Conservation (phyloP, 768 basidiomycete species). For the Zangia roseola region DNA sequence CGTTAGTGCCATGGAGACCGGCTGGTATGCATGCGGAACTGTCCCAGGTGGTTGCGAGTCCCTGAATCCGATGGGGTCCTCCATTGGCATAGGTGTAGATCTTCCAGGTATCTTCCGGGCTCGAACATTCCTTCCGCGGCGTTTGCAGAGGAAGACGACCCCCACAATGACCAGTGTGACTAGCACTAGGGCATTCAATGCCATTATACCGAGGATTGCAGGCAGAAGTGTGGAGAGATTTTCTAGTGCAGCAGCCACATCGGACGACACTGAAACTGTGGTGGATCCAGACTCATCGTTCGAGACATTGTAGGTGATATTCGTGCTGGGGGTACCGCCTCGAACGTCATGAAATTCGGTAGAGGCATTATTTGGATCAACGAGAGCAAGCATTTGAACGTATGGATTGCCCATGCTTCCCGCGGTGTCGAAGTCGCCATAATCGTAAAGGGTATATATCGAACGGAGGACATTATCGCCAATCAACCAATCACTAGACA, state of each 20-base stretch:
- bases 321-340: slow-evolving; percentile 60
- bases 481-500: slow-evolving; percentile 71
- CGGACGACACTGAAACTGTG: slow-evolving; percentile 53
- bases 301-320: slow-evolving; percentile 64
- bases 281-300: slow-evolving; percentile 44
- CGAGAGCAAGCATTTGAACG: slow-evolving; percentile 68
- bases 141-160: slow-evolving; percentile 52
- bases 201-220: slow-evolving; percentile 72
- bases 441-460: slow-evolving; percentile 81
- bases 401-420: slow-evolving; percentile 75
- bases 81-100: slow-evolving; percentile 58
- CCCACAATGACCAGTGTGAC: slow-evolving; percentile 55
- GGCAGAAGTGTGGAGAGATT: slow-evolving; percentile 66
- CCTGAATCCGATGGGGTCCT: slow-evolving; percentile 33
- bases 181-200: slow-evolving; percentile 72
- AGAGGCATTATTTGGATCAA: slow-evolving; percentile 70
- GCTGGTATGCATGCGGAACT: slow-evolving; percentile 58
- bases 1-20: slow-evolving; percentile 56
- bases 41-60: slow-evolving; percentile 37
- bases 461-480: slow-evolving; percentile 85
- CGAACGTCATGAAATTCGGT: slow-evolving; percentile 65
- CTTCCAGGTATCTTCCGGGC: slow-evolving; percentile 42
- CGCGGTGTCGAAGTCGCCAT: slow-evolving; percentile 68
- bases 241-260: slow-evolving; percentile 58
- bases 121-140: slow-evolving; percentile 38